Evolutionary conservation across 306 rosid species (phyloP).

Genomic region (Cucurbita moschata): DNA sequence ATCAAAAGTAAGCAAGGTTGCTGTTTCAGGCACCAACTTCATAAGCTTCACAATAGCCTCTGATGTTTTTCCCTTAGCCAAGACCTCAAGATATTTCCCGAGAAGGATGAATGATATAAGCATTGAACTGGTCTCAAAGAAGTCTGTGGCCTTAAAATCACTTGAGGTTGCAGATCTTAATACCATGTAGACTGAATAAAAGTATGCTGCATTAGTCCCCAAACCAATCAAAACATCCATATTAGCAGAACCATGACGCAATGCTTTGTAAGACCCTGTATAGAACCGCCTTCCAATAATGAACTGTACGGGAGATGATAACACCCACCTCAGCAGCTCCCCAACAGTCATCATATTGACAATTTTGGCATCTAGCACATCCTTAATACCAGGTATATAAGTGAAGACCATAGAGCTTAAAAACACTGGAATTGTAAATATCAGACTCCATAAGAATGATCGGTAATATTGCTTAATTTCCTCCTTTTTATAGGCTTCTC

Average conservation of each 20-base stretch:
- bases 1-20: conserved; percentile 36
- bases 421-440: conserved; percentile 58
- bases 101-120: conserved; percentile 62
- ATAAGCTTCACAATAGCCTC: conserved; percentile 76
- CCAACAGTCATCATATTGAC: conserved; percentile 53
- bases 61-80: conserved; percentile 75
- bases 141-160: conserved; percentile 49
- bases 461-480: conserved; percentile 41
- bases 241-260: conserved; percentile 57
- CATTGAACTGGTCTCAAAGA: conserved; percentile 84
- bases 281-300: conserved; percentile 66
- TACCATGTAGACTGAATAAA: conserved; percentile 59
- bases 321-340: conserved; percentile 46
- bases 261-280: conserved; percentile 49
- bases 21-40: conserved; percentile 61
- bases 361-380: conserved; percentile 30
- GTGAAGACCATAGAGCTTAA: conserved; percentile 69
- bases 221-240: conserved; percentile 80
- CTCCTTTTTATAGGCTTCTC: conserved; percentile 23
- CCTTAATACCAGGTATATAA: conserved; percentile 48
- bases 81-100: conserved; percentile 76
- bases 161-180: conserved; percentile 37
- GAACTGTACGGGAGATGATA: conserved; percentile 62
- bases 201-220: conserved; percentile 82
- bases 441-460: conserved; percentile 48